Conservation (phyloP, 2,329 filamentous ascomycete species). For the Fusarium sulawesiense region DNA sequence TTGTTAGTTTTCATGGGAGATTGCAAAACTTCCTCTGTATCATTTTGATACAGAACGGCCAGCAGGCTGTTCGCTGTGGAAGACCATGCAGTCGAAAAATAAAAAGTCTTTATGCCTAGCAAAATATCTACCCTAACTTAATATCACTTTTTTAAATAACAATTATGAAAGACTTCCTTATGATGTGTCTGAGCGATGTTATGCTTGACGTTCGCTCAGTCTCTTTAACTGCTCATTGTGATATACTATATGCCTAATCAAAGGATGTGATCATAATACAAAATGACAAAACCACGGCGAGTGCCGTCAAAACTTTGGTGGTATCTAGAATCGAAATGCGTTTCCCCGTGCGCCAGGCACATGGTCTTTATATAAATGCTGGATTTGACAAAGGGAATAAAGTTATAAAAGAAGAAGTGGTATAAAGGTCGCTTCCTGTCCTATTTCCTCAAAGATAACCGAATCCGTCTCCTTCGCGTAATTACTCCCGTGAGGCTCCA, state of each 20-base stretch:
- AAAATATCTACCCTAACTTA: neutral
- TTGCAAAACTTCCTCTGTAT: conserved; percentile 4
- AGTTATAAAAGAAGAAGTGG: conserved; percentile 1
- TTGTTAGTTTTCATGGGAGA: conserved; percentile 6
- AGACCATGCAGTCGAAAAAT: neutral
- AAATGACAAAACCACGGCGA: conserved; percentile 20
- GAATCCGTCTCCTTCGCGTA: conserved; percentile 18
- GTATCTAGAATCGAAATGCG: conserved; percentile 40
- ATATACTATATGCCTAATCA: conserved; percentile 10
- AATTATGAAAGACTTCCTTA: neutral
- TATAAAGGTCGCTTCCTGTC: conserved; percentile 8
- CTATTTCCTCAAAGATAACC: conserved; percentile 17
- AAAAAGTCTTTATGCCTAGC: neutral
- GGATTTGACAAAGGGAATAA: conserved; percentile 16
- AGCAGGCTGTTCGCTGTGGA: neutral
- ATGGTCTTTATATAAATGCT: conserved; percentile 26
- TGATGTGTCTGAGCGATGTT: neutral
- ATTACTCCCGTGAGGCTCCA: conserved; percentile 3
- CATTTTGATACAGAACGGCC: neutral
- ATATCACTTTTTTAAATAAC: neutral
- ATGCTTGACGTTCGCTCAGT: neutral
- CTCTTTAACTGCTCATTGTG: neutral
- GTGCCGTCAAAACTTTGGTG: conserved; percentile 32
- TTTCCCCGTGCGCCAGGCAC: conserved; percentile 35
- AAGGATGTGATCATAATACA: conserved; percentile 29